phyloP scores from a whole-genome alignment of 2,329 filamentous ascomycete genomes.

The Leptographium procerum region DNA sequence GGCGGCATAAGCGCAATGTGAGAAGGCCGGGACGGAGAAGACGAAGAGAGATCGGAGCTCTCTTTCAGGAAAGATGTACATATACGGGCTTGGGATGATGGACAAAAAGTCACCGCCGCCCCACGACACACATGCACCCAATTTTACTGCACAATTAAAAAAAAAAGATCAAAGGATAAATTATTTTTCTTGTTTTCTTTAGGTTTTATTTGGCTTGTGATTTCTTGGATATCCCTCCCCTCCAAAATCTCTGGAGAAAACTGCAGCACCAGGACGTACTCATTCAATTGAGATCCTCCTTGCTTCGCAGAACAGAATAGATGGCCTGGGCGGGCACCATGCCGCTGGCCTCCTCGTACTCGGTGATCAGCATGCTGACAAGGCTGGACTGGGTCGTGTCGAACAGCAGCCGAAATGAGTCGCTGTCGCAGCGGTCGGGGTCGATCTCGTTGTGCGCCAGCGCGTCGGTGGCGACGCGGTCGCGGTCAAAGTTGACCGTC shows the following conservation, averaged over 20 bases:
- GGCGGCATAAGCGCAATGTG: conserved; percentile 1
- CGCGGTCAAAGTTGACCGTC: conserved; percentile 82
- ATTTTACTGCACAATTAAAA: not conserved
- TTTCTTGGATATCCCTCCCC: too few relatives aligned
- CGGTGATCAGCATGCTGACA: conserved; percentile 80
- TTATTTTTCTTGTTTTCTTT: not conserved
- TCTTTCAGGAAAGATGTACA: not conserved
- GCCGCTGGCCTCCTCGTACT: conserved; percentile 86
- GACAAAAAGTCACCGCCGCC: not conserved
- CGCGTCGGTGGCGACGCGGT: conserved; percentile 79
- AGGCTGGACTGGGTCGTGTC: conserved; percentile 84
- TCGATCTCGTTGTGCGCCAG: conserved; percentile 90
- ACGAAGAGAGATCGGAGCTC: not conserved
- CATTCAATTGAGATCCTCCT: conserved; percentile 41
- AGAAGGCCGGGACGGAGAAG: not conserved
- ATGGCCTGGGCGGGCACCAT: conserved; percentile 78
- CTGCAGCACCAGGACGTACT: not conserved
- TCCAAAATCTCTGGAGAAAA: not conserved
- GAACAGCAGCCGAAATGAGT: conserved; percentile 60
- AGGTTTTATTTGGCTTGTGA: not conserved
- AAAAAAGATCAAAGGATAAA: not conserved
- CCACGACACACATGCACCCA: not conserved
- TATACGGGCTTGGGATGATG: not conserved
- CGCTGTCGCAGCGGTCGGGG: conserved; percentile 53
- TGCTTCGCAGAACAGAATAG: conserved; percentile 47